Conservation (phyloP, 2,329 filamentous ascomycete species). For the Aspergillus sp. region DNA sequence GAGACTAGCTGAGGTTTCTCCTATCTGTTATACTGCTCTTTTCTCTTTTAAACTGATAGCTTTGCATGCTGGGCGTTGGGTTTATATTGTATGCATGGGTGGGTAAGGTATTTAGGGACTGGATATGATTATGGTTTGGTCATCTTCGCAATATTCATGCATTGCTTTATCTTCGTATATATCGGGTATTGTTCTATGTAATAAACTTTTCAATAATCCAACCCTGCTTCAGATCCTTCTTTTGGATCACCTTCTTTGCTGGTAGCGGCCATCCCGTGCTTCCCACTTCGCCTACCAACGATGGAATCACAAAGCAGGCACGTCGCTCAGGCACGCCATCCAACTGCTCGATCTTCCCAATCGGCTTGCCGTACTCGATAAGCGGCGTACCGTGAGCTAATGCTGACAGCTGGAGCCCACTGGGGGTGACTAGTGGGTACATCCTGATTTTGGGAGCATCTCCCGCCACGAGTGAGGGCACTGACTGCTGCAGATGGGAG, state of each 20-base stretch:
- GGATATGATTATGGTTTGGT: not conserved
- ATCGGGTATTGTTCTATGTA: constrained; percentile 18
- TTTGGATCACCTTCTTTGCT: constrained; percentile 80
- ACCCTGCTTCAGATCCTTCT: constrained; percentile 67
- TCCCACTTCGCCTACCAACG: constrained; percentile 67
- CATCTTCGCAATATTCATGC: not conserved
- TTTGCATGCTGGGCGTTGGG: not conserved
- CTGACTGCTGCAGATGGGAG: constrained; percentile 73
- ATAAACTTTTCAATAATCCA: constrained; percentile 68
- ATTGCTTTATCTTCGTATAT: not conserved
- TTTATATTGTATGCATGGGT: not conserved
- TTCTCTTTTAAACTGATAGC: not conserved
- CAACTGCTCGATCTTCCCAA: constrained; percentile 70
- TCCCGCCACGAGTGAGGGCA: constrained; percentile 53
- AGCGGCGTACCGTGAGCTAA: constrained; percentile 84
- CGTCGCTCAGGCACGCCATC: constrained; percentile 53
- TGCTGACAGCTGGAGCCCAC: constrained; percentile 70
- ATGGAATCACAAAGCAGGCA: constrained; percentile 82
- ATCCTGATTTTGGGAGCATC: constrained; percentile 75
- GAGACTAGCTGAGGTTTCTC: not conserved
- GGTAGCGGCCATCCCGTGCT: constrained; percentile 81
- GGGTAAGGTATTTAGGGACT: not conserved
- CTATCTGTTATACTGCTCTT: not conserved
- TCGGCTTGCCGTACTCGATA: constrained; percentile 81
- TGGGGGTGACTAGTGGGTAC: constrained; percentile 80